Base-by-base conservation (phyloP, 179 eudicot species). In the Beta corolliflora region DNA sequence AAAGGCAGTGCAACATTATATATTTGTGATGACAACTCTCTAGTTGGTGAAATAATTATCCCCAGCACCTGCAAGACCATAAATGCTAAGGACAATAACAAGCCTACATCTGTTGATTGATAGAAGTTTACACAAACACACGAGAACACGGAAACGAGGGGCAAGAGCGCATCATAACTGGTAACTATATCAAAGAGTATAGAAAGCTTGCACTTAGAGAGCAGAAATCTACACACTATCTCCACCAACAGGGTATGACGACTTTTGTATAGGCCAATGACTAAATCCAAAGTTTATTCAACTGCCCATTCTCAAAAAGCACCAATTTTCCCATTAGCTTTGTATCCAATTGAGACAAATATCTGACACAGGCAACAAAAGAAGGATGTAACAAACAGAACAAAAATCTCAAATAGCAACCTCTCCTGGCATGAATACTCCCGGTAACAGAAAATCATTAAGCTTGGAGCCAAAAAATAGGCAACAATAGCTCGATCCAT, bases 21-120 rank as follows among this genome's bases (percentile, higher is more conserved):
- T 87, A 93, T 95, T 86, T 95, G 98, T 16, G 93, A 86, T 0
- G 98, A 88, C 86, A 95, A 83, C 88, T 95, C 99, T 84, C 98
- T 91, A 5, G 95, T 93, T 5, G 99, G 99, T 9, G 99, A 91
- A 81, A 95, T 95, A 19, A 95, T 88, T 55, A 93, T 64, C 29
- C 94, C 98, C 79, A 91, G 45, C 8, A 95, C 99, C 99, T 95
- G 92, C 60, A 77, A 44, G 59, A 77, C 61, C 64, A 68, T 46
- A 61, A 71, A 77, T 59, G 10, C 58, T 64, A 16, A 87, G 82
- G 60, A 68, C 31, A 1, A 25, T 80, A 54, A 67, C 29, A 19
- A 79, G 64, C 63, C 7, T 77, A 31, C 41, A 41, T 16, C 19
- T 55, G 21, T 21, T 15, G 9, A 15, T 54, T 54, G 63, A 73